Evolutionary conservation across 768 basidiomycete species (phyloP).

Genomic region (Suillus alpinus): DNA sequence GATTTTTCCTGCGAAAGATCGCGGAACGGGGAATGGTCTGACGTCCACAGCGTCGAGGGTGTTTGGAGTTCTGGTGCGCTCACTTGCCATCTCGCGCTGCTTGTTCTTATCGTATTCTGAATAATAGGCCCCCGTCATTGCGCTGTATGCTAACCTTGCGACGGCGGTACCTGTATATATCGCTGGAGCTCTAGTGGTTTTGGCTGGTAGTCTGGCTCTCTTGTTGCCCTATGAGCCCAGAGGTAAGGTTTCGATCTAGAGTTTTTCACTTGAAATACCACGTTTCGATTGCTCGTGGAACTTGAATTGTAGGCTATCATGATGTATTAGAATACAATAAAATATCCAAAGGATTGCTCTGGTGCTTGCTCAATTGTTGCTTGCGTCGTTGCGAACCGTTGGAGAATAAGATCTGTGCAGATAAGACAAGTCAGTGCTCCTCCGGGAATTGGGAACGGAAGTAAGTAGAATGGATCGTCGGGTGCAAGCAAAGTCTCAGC

Average conservation of each 20-base stretch:
- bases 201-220: slow-evolving; percentile 56
- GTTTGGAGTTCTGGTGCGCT: slow-evolving; percentile 66
- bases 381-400: neutral
- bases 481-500: slow-evolving; percentile 41
- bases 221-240: slow-evolving; percentile 71
- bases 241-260: slow-evolving; percentile 68
- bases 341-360: neutral
- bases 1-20: slow-evolving; percentile 67
- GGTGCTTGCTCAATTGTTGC: neutral
- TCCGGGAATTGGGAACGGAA: neutral
- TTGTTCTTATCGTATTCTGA: neutral
- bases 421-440: neutral
- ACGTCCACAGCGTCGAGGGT: slow-evolving; percentile 57
- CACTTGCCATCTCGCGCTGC: neutral
- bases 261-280: neutral
- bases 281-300: neutral
- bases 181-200: slow-evolving; percentile 60
- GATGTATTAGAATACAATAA: neutral
- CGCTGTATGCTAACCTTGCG: slow-evolving; percentile 60
- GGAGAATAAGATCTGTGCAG: neutral
- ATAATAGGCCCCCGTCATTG: slow-evolving; percentile 67
- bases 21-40: slow-evolving; percentile 71
- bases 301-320: neutral
- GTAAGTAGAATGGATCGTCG: neutral
- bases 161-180: slow-evolving; percentile 74